Percentiles rank a stretch among this genome's conserved stretches.
Evolutionary conservation across 179 eudicot species (phyloP).

Genomic region (Vitellaria paradoxa): DNA sequence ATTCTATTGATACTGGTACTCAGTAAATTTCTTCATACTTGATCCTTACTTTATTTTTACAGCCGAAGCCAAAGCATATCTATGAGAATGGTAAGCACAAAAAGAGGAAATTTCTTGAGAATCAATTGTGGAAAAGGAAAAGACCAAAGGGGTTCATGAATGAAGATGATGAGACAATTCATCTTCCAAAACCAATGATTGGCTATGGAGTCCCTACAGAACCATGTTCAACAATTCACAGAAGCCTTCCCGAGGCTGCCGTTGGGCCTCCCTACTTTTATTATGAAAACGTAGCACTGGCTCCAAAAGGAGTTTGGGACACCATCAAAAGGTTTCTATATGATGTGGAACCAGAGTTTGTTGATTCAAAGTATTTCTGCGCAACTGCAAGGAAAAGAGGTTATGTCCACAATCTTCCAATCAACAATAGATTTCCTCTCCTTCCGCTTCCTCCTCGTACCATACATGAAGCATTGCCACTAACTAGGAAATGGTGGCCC

Average conservation of each 20-base stretch:
- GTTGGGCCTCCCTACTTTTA: conserved; percentile 66
- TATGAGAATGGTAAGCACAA: conserved; percentile 15
- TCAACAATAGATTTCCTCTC: conserved; percentile 40
- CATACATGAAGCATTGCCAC: conserved; percentile 62
- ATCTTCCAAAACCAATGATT: conserved; percentile 58
- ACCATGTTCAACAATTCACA: conserved; percentile 8
- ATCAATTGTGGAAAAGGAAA: conserved; percentile 30
- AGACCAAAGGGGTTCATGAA: conserved; percentile 28
- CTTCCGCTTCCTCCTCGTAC: conserved; percentile 66
- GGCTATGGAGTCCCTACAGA: conserved; percentile 63
- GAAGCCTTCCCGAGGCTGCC: conserved; percentile 43
- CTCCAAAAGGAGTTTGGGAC: conserved; percentile 75
- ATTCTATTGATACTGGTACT: neutral
- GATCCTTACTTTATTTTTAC: conserved; percentile 4
- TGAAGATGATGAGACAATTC: conserved; percentile 30
- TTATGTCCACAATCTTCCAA: conserved; percentile 64
- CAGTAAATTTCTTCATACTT: neutral
- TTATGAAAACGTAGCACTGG: conserved; percentile 67
- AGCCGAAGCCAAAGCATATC: conserved; percentile 20
- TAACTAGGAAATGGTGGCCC: conserved; percentile 72
- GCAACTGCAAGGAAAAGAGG: conserved; percentile 78
- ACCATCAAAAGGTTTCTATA: conserved; percentile 47
- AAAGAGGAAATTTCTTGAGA: conserved; percentile 36
- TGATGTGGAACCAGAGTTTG: conserved; percentile 70
- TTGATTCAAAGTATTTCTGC: conserved; percentile 59